Conservation (phyloP, 108 stramenopile species). For the Discostella stelligeroides region DNA sequence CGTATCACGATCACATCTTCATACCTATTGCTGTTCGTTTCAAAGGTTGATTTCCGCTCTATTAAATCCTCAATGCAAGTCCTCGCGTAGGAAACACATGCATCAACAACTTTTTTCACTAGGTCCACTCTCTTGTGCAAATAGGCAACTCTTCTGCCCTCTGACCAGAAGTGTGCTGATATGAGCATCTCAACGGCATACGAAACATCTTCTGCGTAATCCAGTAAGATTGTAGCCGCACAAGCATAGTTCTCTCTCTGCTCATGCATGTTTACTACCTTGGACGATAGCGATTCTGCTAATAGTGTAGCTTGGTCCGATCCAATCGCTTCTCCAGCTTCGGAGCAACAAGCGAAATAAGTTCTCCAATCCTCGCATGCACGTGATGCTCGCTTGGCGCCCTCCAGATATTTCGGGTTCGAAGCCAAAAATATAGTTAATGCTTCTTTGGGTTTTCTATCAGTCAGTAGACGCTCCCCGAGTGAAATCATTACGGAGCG, state of each 20-base stretch:
- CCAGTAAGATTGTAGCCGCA: constrained; percentile 78
- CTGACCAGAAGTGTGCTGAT: constrained; percentile 70
- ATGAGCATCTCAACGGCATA: constrained; percentile 76
- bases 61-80: constrained; percentile 64
- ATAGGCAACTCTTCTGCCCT: constrained; percentile 63
- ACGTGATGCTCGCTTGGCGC: constrained; percentile 69
- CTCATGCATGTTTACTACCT: constrained; percentile 29
- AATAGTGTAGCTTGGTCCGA: constrained; percentile 26
- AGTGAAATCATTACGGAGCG: constrained; percentile 62
- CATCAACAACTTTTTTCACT: constrained; percentile 60
- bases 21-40: constrained; percentile 53
- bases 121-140: constrained; percentile 59
- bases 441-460: constrained; percentile 57
- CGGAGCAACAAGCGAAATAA: constrained; percentile 59
- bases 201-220: constrained; percentile 71
- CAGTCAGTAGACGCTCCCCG: constrained; percentile 60
- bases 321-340: constrained; percentile 26
- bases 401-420: constrained; percentile 62
- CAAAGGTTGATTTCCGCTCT: constrained; percentile 62
- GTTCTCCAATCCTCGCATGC: constrained; percentile 74
- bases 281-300: constrained; percentile 46
- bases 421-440: constrained; percentile 66
- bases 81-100: constrained; percentile 59
- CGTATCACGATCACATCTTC: constrained; percentile 70
- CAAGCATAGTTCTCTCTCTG: constrained; percentile 47